Base-by-base conservation (phyloP, 2,329 filamentous ascomycete species). In the Fusarium drepaniforme region DNA sequence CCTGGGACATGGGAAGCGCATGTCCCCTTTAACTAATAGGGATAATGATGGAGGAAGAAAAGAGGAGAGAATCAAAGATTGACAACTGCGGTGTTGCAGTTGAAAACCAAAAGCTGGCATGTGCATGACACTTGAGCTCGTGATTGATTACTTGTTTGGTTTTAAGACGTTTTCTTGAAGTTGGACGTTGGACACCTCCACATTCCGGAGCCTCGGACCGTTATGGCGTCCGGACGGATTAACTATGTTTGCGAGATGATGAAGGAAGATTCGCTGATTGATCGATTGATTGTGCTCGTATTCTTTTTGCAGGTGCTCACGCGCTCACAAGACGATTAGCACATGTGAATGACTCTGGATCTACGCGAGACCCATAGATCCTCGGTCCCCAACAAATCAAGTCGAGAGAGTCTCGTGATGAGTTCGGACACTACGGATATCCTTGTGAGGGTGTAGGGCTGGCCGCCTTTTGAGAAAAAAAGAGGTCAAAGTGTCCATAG, bases 371-470 rank as follows among this genome's bases (percentile, higher is more conserved):
- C 61, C 53, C 66, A 68, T 68, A 61, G 49, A 68, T 66, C 76
- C 74, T 77, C 71, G 72, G 74, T 63, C 71, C 67, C 64, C 70
- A 72, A 76, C 75, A 76, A 76, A 72, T 71, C 70, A 56, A 53
- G 46, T 40, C 40, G 63, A 62, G 67, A 72, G 51, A 49, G 64
- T 66, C 63, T 73, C 44, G 63, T 72, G 72, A 73, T 30, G 42
- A 28, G 18, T 35, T 30, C 44, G 28, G 28, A 33, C 23, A 33
- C 70, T 69, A 68, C 61, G 57, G 44, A 46, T 46, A 57, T 61
- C 64, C 68, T 33, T 53, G 58, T 64, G 59, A 64, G 56, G 25
- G 25, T 35, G 25, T 57, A 71, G 35, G 61, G 51, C 70, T 64
- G 25, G 40, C 33, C 46, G 40, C 40, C 62, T 46, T 18, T 16